Evolutionary conservation across 495 filamentous ascomycete species (phyloP).

Genomic region (Podospora didyma): DNA sequence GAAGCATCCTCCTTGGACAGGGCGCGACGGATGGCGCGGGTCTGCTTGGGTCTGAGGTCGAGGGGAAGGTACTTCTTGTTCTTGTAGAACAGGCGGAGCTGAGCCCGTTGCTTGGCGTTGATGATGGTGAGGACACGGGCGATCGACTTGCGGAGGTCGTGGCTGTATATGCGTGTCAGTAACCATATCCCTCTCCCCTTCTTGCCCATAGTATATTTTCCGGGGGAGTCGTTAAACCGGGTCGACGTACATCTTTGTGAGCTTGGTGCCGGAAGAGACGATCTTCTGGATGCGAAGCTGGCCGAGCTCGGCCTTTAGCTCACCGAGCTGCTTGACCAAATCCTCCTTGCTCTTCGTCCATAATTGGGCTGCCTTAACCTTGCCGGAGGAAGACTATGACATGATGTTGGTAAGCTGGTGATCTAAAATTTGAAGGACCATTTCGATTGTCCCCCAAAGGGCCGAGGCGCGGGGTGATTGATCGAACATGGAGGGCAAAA

Average conservation of each 20-base stretch:
- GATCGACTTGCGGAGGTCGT: conserved; percentile 99
- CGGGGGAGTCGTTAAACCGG: not conserved
- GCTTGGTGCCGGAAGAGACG: conserved; percentile 84
- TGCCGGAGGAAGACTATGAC: conserved; percentile 73
- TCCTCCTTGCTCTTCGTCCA: conserved; percentile 99
- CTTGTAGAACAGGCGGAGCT: conserved; percentile 99
- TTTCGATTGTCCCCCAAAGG: not conserved
- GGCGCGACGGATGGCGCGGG: conserved; percentile 88
- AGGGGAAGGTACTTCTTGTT: conserved; percentile 98
- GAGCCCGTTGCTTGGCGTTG: conserved; percentile 96
- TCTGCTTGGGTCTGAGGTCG: conserved; percentile 95
- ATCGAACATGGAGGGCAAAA: not conserved
- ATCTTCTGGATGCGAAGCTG: conserved; percentile 97
- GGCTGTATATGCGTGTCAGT: conserved; percentile 48
- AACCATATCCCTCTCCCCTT: not conserved
- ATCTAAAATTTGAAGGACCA: not conserved
- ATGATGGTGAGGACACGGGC: conserved; percentile 97
- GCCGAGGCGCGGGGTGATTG: not conserved
- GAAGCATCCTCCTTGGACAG: conserved; percentile 85
- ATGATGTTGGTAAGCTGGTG: conserved; percentile 26
- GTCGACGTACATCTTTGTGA: conserved; percentile 87
- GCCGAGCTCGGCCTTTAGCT: conserved; percentile 91
- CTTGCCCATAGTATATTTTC: not conserved
- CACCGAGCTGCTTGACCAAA: conserved; percentile 80
- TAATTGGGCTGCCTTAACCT: conserved; percentile 91